Base-by-base conservation (phyloP, 2,329 filamentous ascomycete species). In the Akanthomyces lecanii region DNA sequence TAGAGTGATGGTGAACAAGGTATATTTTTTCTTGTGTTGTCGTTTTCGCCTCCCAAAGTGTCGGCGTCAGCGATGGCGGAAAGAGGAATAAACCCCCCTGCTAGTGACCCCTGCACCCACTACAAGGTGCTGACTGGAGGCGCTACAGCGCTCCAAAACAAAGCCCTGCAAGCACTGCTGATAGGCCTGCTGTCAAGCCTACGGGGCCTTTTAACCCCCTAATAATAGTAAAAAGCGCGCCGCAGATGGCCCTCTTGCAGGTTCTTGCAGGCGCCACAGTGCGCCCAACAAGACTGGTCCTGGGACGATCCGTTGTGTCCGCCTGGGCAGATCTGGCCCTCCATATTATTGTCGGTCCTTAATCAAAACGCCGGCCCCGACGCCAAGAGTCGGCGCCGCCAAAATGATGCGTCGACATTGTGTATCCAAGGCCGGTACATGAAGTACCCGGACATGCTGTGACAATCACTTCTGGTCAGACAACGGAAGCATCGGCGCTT, bases 51-150 rank as follows among this genome's bases (percentile, higher is more conserved):
- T 57, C 54, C 42, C 42, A 50, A 40, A 59, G 56, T 59, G 16
- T 51, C 56, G 56, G 45, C 45, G 45, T 51, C 56, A 59, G 56
- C 56, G 56, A 59, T 50, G 55, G 16, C 44, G 16, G 16, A 36
- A 23, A 23, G 7, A 51, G 14, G 28, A 25, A 6, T 11, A 42
- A 30, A 12, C 4, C 12, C 30, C 56, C 45, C 45, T 51, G 44
- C 21, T 38, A 59, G 7, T 36, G 10, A 33, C 28, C 42, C 28
- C 21, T 45, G 42, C 54, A 33, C 3, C 33, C 25, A 47, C 21
- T 42, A 18, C 38, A 40, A 23, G 45, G 8, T 25, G 45, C n/a
- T 25, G 21, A 25, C 33, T 36, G 33, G 10, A 36, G 33, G 7
- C 33, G 33, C 33, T 36, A 8, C 33, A 36, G 33, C 10, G 8